These are phyloP conservation scores for Wickerhamiella australiensis DNA, from an alignment of 805 yeast species.

Conservation along the genomic window DNA sequence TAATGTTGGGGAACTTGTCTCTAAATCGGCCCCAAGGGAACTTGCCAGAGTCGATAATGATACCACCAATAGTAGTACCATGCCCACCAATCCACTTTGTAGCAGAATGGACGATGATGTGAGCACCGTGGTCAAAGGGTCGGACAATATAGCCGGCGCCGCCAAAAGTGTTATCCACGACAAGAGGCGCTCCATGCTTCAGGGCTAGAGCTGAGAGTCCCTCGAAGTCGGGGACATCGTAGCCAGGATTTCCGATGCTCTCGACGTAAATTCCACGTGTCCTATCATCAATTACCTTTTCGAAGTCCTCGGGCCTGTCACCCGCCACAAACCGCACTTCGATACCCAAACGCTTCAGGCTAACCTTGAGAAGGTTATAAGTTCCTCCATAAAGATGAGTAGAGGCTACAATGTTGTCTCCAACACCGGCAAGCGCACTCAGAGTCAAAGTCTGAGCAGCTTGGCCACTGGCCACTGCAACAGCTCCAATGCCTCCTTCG, in stretches of 20 bases:
- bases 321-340: conserved; percentile 77
- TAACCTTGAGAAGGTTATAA: conserved; percentile 85
- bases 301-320: conserved; percentile 61
- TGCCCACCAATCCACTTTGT: conserved; percentile 98
- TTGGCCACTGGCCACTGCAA: conserved; percentile 90
- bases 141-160: conserved; percentile 84
- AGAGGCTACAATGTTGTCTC: conserved; percentile 83
- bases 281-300: conserved; percentile 58
- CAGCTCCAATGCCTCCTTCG: conserved; percentile 84
- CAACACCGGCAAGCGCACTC: conserved; percentile 70
- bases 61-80: conserved; percentile 91
- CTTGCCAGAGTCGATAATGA: conserved; percentile 55
- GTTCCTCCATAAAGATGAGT: conserved; percentile 91
- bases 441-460: conserved; percentile 86
- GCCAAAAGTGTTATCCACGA: conserved; percentile 93
- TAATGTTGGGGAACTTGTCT: conserved; percentile 81
- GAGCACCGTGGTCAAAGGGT: conserved; percentile 85
- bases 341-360: conserved; percentile 80
- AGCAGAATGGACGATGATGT: conserved; percentile 85
- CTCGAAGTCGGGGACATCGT: conserved; percentile 85
- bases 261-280: conserved; percentile 87
- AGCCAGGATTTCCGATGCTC: conserved; percentile 85
- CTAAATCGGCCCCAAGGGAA: conserved; percentile 85
- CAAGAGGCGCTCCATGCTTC: conserved; percentile 75
- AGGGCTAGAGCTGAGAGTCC: conserved; percentile 65